Evolutionary conservation across 768 basidiomycete species (phyloP), one percentile per base, ranked within the genome.

Genomic region (Suillus lakei): DNA sequence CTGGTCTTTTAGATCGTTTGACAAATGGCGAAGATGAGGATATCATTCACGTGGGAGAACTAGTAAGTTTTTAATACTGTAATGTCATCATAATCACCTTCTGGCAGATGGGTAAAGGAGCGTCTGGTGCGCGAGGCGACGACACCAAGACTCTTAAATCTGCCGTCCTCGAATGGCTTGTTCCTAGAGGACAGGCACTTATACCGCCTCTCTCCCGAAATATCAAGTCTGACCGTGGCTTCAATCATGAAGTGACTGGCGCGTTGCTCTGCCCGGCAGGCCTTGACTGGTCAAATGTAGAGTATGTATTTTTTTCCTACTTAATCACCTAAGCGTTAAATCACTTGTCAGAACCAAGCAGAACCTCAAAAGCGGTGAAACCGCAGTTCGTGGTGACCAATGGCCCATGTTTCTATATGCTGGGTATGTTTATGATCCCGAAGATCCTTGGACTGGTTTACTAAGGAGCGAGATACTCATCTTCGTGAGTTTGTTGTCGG

Each of bases 221-320:
- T 54, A 36, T 65, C 18, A 70, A 70, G 39, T 26, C 30, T 30
- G 69, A 67, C 30, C 69, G 62, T 2, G 69, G 74, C 0, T 63
- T 68, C 12, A 65, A 74, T 39, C 72, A 79, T 62, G 73, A 75
- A 26, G 41, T 72, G 0, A 76, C 73, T 4, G 76, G 77, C 0
- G 50, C 61, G 1, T 69, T 77, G 6, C 67, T 80, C 3, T 77
- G 74, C 44, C 76, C 75, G 0, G 69, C 72, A n/a, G 68, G 72
- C 15, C 68, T 70, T 48, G 68, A 78, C 51, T 77, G 73, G 71
- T 63, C 65, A 23, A 59, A 78, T 38, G 53, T n/a, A 5, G 66
- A 38, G 68, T 68, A 62, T 38, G 61, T 55, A 30, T 48, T 56
- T 32, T 56, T 32, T 28, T 26, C 15, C n/a, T 26, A n/a, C 28